Base-by-base conservation (phyloP, 2,329 filamentous ascomycete genomes). In the Sclerotinia spermophila region DNA sequence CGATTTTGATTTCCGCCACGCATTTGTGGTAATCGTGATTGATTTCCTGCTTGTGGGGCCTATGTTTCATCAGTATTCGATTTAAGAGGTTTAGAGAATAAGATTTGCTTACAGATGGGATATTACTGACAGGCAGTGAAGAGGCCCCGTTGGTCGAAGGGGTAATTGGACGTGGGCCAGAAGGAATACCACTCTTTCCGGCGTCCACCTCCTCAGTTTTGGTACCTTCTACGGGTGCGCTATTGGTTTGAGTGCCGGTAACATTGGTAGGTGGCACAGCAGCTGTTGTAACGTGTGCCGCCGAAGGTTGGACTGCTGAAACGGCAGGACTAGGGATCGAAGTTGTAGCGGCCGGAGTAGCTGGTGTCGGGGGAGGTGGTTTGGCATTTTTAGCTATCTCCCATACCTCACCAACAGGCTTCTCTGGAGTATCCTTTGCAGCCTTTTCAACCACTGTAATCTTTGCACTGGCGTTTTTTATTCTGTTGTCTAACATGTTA, bases 401-500 rank as follows among this genome's bases (percentile, higher is more conserved):
- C 92, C 93, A 97, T 0, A 97, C 94, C 80, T 97, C 94, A 15
- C 84, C 87, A 5, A 98, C 93, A 0, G 94, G 88, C 78, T 89
- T 90, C 76, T 95, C 86, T 0, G 95, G 95, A 0, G 94, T 97
- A 62, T 97, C 91, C n/a, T 85, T 86, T 0, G 91, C 93, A 19
- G 95, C 94, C 61, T 89, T 92, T 77, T 94, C 87, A 5, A 98
- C 92, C 1, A 96, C 88, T 1, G 87, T 86, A 44, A 96, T 82
- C 82, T 96, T 96, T 6, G 90, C 92, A 66, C 85, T 85, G 0
- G 89, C 87, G 13, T 83, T 82, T 73, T 86, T 87, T 61, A 86
- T 82, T 78, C 90, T 89, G 75, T 90, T 92, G 75, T 95, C 90
- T 8, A 89, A 84, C 88, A 96, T 92, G 79, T 93, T 95, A 73